A percentile compares a stretch with the other conserved stretches of the same genome.
Conservation (phyloP, 768 basidiomycete species). For the Termitomyces sp. region DNA sequence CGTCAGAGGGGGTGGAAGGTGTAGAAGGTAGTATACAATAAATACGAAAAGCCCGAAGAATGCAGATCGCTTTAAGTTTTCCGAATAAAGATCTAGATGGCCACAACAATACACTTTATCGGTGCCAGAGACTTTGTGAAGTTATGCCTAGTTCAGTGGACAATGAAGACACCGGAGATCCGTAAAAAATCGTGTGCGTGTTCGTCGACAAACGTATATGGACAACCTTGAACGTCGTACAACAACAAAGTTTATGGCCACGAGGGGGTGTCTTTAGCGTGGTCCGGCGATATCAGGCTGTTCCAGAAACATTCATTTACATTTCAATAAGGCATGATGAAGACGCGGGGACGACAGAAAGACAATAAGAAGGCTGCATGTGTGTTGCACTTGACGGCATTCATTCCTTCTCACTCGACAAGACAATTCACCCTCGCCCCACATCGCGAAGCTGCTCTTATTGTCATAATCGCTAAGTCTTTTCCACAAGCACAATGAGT, state of each 20-base stretch:
- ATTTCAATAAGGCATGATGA: conserved; percentile 26
- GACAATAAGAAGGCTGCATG: conserved; percentile 25
- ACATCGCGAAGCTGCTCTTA: conserved; percentile 16
- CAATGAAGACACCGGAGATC: conserved; percentile 21
- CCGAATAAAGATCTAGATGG: conserved; percentile 19
- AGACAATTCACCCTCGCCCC: conserved; percentile 17
- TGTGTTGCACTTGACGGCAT: conserved; percentile 1
- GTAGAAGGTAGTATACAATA: conserved; percentile 1
- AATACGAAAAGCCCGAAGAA: conserved; percentile 1
- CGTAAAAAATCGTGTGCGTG: conserved; percentile 16
- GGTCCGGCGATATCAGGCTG: conserved; percentile 21
- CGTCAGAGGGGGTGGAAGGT: not conserved
- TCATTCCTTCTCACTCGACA: conserved; percentile 11
- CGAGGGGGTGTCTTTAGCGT: conserved; percentile 23
- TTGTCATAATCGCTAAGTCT: conserved; percentile 15
- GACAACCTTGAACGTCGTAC: conserved; percentile 16
- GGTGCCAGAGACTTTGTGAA: conserved; percentile 7
- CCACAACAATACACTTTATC: conserved; percentile 15
- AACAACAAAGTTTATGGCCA: conserved; percentile 30
- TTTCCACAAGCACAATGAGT: conserved; percentile 5
- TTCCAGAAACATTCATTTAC: conserved; percentile 23
- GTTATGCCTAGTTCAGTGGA: conserved; percentile 11
- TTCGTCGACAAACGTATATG: conserved; percentile 19
- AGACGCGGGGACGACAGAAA: conserved; percentile 12
- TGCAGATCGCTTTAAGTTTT: conserved; percentile 23